A percentile compares a stretch with the other conserved stretches of the same genome.
These are phyloP conservation scores for Barnettozyma wickerhamii DNA, from an alignment of 805 yeast species.

Conservation along the genomic window DNA sequence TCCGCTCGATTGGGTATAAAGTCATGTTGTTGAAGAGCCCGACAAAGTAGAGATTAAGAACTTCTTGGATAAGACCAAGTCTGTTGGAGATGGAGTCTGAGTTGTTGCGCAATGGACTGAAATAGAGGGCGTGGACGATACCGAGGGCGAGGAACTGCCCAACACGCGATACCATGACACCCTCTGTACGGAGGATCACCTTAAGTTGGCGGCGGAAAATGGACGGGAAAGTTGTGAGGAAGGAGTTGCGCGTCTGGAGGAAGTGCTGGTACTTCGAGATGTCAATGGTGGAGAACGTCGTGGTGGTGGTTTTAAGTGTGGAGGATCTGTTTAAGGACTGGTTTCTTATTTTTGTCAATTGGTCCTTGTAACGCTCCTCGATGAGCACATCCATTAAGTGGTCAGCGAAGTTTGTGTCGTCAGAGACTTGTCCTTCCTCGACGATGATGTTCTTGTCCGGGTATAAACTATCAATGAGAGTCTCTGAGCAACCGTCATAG, in stretches of 20 bases:
- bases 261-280: slow-evolving; percentile 1
- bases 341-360: slow-evolving; percentile 8
- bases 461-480: slow-evolving; percentile 44
- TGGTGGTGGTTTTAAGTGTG: too few relatives aligned
- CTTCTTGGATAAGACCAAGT: slow-evolving; percentile 72
- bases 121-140: slow-evolving; percentile 61
- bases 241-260: slow-evolving; percentile 9
- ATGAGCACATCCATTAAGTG: slow-evolving; percentile 67
- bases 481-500: slow-evolving; percentile 53
- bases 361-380: slow-evolving; percentile 40
- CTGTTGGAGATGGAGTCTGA: slow-evolving; percentile 56
- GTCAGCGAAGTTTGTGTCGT: slow-evolving; percentile 67
- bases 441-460: too few relatives aligned
- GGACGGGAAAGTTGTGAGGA: slow-evolving; percentile 29
- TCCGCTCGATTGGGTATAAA: slow-evolving; percentile 68
- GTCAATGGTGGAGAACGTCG: neutral
- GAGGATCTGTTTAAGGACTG: too few relatives aligned
- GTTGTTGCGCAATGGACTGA: slow-evolving; percentile 49
- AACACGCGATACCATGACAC: slow-evolving; percentile 58
- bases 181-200: slow-evolving; percentile 45
- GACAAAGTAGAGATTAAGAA: slow-evolving; percentile 65
- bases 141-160: slow-evolving; percentile 64
- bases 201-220: slow-evolving; percentile 30
- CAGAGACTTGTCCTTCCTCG: too few relatives aligned
- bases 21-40: slow-evolving; percentile 80